Conservation (phyloP, 1,284 basidiomycete genomes). For the Neonothopanus nambi region DNA sequence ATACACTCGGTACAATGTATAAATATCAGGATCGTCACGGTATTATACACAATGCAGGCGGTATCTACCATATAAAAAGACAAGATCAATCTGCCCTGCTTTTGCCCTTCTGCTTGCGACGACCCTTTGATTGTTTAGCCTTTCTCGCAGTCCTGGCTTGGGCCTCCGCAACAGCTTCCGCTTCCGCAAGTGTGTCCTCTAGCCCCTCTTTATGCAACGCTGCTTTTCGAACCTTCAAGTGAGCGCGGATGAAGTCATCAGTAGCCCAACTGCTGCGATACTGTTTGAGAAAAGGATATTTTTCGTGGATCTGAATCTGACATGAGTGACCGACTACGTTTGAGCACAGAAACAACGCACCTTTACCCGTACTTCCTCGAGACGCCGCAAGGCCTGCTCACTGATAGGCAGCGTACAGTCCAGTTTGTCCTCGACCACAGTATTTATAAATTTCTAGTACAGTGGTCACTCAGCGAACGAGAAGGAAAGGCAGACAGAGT, state of each 20-base stretch:
- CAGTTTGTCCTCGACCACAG: background rate
- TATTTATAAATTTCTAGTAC: background rate
- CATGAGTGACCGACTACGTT: too few species aligned
- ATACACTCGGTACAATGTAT: too few species aligned
- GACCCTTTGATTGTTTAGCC: too few species aligned
- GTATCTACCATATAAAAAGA: too few species aligned
- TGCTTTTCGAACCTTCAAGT: background rate
- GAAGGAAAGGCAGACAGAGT: background rate
- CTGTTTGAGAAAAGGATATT: background rate
- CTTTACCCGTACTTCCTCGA: background rate
- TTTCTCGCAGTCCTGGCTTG: too few species aligned
- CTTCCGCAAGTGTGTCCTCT: too few species aligned
- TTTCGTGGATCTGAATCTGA: background rate
- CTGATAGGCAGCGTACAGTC: background rate
- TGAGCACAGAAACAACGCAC: too few species aligned
- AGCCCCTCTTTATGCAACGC: background rate
- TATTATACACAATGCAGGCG: too few species aligned
- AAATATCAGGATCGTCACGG: too few species aligned
- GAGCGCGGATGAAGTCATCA: conserved; percentile 1
- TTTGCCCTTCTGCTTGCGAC: too few species aligned
- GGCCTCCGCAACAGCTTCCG: too few species aligned
- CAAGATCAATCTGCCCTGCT: too few species aligned
- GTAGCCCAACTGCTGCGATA: background rate
- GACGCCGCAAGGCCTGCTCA: background rate
- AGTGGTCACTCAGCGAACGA: background rate